phyloP scores from a whole-genome alignment of 805 yeast species.

The Candida montana region DNA sequence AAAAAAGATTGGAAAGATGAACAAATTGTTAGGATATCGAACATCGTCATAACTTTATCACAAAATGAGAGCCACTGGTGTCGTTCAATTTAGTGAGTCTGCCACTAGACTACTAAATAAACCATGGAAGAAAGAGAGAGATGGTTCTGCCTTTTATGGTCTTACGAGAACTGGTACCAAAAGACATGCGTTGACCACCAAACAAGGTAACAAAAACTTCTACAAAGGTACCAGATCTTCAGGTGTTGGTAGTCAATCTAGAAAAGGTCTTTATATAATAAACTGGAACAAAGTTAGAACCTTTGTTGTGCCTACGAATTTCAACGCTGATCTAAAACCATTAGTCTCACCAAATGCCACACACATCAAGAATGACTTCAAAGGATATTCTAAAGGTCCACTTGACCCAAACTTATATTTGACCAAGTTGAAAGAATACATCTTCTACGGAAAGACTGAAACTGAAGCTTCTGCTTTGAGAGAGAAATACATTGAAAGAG shows the following conservation, averaged over 20 bases:
- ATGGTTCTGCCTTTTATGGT: conserved; percentile 84
- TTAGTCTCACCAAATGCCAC: conserved; percentile 74
- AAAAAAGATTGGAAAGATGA: too few relatives aligned
- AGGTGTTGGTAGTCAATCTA: conserved; percentile 80
- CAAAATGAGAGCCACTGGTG: conserved; percentile 44
- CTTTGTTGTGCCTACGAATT: conserved; percentile 67
- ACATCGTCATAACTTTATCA: too few relatives aligned
- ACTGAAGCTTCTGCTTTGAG: conserved; percentile 24
- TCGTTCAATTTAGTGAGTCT: conserved; percentile 43
- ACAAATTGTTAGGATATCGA: too few relatives aligned
- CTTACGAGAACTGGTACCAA: conserved; percentile 71
- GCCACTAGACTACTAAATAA: conserved; percentile 50
- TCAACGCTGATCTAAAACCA: conserved; percentile 53
- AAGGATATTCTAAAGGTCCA: conserved; percentile 68
- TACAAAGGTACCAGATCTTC: conserved; percentile 97
- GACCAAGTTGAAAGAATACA: conserved; percentile 66
- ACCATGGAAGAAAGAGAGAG: conserved; percentile 85
- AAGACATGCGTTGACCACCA: conserved; percentile 79
- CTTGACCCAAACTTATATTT: conserved; percentile 70
- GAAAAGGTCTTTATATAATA: conserved; percentile 67
- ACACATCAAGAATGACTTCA: conserved; percentile 57
- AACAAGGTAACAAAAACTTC: conserved; percentile 88
- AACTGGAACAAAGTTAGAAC: conserved; percentile 87
- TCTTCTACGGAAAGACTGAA: conserved; percentile 63
- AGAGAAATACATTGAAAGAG: conserved; percentile 27